A percentile compares a stretch with the other conserved stretches of the same genome.
Evolutionary conservation across 208 protist species (phyloP).

Genomic region (Eutreptiella sp.): DNA sequence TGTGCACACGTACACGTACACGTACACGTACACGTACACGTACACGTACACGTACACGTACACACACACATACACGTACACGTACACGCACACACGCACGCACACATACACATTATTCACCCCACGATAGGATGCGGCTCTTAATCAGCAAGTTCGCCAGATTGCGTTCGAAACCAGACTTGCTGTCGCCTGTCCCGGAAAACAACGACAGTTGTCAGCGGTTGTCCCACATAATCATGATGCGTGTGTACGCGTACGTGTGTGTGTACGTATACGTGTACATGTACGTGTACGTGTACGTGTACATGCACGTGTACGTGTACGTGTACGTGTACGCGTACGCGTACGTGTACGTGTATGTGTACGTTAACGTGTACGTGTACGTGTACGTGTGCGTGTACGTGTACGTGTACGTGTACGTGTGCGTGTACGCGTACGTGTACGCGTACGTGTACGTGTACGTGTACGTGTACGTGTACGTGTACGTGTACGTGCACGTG

Average conservation of each 20-base stretch:
- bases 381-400: background rate
- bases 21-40: too few relatives aligned
- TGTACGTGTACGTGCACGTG: background rate
- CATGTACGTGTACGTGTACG: background rate
- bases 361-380: background rate
- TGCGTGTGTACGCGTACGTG: background rate
- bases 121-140: too few relatives aligned
- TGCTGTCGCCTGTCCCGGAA: too few relatives aligned
- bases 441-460: background rate
- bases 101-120: too few relatives aligned
- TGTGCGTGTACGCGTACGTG: background rate
- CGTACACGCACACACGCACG: too few relatives aligned
- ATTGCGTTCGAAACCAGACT: too few relatives aligned
- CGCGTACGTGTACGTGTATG: background rate
- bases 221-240: background rate
- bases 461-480: background rate
- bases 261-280: background rate
- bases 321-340: background rate
- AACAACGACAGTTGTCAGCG: too few relatives aligned
- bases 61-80: too few relatives aligned
- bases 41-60: too few relatives aligned
- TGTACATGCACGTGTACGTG: background rate
- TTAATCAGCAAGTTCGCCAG: too few relatives aligned
- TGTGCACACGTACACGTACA: too few relatives aligned
- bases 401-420: background rate